These are phyloP conservation scores for Aspergillus viridinutans DNA, from an alignment of 2,329 filamentous ascomycete genomes.

Conservation along the genomic window DNA sequence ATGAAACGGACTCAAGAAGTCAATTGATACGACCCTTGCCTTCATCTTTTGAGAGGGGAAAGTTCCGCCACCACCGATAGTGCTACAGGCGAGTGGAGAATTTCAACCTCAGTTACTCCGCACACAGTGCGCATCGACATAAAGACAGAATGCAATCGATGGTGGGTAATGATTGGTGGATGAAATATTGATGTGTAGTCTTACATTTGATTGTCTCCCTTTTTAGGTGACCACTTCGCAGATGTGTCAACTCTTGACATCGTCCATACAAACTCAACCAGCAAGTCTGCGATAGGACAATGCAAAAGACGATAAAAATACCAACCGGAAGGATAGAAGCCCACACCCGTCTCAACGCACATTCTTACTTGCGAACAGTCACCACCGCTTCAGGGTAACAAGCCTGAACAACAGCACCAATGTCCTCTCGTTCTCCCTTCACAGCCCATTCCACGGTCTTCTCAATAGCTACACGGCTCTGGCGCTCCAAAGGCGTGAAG, in stretches of 20 bases:
- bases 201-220: neutral
- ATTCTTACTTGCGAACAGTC: constrained; percentile 29
- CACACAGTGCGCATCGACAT: neutral
- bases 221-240: neutral
- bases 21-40: neutral
- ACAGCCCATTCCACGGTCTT: constrained; percentile 38
- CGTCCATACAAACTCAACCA: neutral
- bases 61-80: neutral
- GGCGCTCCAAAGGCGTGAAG: constrained; percentile 50
- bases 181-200: neutral
- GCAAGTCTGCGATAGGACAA: neutral
- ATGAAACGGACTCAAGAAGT: neutral
- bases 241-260: neutral
- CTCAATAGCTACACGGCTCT: constrained; percentile 41
- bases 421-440: constrained; percentile 34
- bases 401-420: constrained; percentile 25
- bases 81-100: neutral
- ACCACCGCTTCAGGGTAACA: constrained; percentile 32
- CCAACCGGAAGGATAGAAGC: neutral
- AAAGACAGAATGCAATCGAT: neutral
- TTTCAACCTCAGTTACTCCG: neutral
- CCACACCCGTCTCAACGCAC: neutral
- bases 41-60: neutral
- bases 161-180: neutral
- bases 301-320: neutral